Evolutionary conservation across 1,284 basidiomycete species (phyloP).

Genomic region (Cerioporus squamosus): DNA sequence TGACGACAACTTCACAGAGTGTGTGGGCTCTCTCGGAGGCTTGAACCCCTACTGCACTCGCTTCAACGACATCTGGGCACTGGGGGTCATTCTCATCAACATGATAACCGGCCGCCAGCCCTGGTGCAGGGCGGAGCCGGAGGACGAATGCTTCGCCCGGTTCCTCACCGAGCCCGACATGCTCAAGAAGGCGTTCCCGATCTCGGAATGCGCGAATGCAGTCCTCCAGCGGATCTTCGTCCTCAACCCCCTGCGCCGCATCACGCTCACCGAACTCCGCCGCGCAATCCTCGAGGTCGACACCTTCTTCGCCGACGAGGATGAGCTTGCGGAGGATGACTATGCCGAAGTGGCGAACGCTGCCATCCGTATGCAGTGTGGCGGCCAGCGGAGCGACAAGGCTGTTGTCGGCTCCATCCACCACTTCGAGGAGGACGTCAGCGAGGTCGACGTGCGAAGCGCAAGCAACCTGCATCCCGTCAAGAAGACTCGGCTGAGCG

Average conservation of each 20-base stretch:
- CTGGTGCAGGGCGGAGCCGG: slow-evolving; percentile 77
- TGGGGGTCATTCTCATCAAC: slow-evolving; percentile 61
- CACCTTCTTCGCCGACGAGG: slow-evolving; percentile 70
- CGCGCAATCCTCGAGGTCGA: slow-evolving; percentile 59
- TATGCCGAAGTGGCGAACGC: no score
- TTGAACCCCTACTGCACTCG: slow-evolving; percentile 62
- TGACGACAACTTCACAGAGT: slow-evolving; percentile 29
- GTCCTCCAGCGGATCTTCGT: slow-evolving; percentile 67
- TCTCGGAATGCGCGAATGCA: slow-evolving; percentile 61
- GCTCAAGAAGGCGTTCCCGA: slow-evolving; percentile 73
- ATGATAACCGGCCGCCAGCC: slow-evolving; percentile 87
- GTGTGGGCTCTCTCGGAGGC: slow-evolving; percentile 27
- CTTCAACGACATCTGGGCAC: slow-evolving; percentile 89
- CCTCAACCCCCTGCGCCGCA: slow-evolving; percentile 54
- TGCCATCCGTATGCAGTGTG: no score
- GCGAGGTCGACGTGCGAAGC: no score
- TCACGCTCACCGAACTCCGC: slow-evolving; percentile 67
- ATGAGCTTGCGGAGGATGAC: slow-evolving; percentile 45
- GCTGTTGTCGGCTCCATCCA: no score
- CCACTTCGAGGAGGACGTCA: no score
- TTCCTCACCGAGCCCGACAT: slow-evolving; percentile 64
- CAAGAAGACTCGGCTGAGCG: no score
- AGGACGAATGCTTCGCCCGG: slow-evolving; percentile 72
- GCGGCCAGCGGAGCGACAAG: no score
- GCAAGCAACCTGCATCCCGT: no score